Conservation (phyloP, 345 rosid species). For the Moricandia arvensis region DNA sequence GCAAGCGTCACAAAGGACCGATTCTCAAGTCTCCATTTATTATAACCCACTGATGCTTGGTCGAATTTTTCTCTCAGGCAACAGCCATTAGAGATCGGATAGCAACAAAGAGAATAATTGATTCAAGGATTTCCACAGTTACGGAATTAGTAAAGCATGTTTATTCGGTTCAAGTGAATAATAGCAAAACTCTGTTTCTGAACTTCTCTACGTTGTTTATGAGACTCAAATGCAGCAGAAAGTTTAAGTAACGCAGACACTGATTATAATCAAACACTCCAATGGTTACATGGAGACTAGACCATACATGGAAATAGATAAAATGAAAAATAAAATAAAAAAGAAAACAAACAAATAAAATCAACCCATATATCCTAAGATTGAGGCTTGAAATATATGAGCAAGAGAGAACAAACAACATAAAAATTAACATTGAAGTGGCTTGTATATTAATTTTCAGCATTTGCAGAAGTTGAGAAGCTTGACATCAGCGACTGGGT, state of each 20-base stretch:
- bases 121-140: too few species aligned
- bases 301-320: not conserved
- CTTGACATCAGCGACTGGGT: constrained; percentile 40
- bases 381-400: not conserved
- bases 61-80: too few species aligned
- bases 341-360: not conserved
- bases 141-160: too few species aligned
- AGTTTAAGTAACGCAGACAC: not conserved
- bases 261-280: not conserved
- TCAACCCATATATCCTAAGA: not conserved
- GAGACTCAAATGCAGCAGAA: not conserved
- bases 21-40: too few species aligned
- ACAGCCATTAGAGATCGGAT: too few species aligned
- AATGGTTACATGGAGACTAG: not conserved
- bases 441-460: not conserved
- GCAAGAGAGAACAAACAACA: not conserved
- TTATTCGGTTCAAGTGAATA: too few species aligned
- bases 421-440: not conserved
- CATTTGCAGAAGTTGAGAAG: constrained; percentile 46
- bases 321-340: not conserved
- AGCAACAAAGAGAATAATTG: too few species aligned
- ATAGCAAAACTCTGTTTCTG: too few species aligned
- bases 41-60: too few species aligned
- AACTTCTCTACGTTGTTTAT: not conserved
- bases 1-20: too few species aligned